These are phyloP conservation scores for Dryas alaskensis DNA, from an alignment of 306 rosid genomes.

Conservation along the genomic window DNA sequence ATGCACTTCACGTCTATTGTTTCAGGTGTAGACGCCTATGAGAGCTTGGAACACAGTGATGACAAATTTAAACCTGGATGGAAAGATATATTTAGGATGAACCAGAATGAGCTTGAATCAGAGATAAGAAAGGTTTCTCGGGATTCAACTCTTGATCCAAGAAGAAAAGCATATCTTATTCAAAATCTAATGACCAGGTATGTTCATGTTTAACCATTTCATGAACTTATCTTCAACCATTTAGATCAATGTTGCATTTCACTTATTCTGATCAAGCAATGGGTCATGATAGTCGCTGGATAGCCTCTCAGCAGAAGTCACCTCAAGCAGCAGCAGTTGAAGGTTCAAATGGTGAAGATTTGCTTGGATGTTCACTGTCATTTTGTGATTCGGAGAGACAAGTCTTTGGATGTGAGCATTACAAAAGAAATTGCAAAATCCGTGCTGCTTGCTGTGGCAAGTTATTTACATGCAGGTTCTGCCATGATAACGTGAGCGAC, in stretches of 20 bases:
- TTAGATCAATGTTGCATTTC: constrained; percentile 14
- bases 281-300: constrained; percentile 51
- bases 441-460: constrained; percentile 83
- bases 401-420: constrained; percentile 73
- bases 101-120: constrained; percentile 48
- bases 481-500: constrained; percentile 83
- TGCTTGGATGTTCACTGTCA: constrained; percentile 57
- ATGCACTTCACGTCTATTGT: constrained; percentile 38
- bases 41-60: constrained; percentile 67
- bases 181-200: constrained; percentile 52
- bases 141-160: constrained; percentile 87
- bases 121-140: constrained; percentile 73
- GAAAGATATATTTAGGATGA: constrained; percentile 76
- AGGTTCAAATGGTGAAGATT: constrained; percentile 54
- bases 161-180: constrained; percentile 72
- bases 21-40: constrained; percentile 35
- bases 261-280: constrained; percentile 28
- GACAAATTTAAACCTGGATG: constrained; percentile 92
- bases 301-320: constrained; percentile 77
- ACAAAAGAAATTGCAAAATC: constrained; percentile 81
- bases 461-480: constrained; percentile 79
- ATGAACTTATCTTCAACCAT: constrained; percentile 1
- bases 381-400: constrained; percentile 58
- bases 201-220: constrained; percentile 9
- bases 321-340: constrained; percentile 53